A percentile compares a stretch with the other conserved stretches of the same genome.
Conservation (phyloP, 805 yeast species). For the Tetrapisispora pingtungensis region DNA sequence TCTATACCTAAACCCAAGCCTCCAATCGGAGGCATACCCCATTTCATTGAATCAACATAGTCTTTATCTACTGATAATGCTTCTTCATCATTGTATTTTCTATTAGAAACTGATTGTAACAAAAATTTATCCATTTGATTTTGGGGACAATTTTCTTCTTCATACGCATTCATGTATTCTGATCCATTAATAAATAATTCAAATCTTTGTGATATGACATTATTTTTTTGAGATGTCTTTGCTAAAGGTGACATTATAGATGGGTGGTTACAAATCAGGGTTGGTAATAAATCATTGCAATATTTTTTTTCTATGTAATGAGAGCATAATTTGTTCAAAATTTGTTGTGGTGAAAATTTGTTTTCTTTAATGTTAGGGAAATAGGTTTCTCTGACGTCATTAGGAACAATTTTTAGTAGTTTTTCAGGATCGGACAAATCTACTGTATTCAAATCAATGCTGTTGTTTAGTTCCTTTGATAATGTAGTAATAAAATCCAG, state of each 20-base stretch:
- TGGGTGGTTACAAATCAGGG: conserved; percentile 77
- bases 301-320: conserved; percentile 51
- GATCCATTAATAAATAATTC: conserved; percentile 73
- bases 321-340: conserved; percentile 56
- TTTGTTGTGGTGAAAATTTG: conserved; percentile 40
- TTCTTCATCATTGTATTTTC: conserved; percentile 46
- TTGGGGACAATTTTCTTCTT: conserved; percentile 86
- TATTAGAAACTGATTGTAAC: conserved; percentile 43
- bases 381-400: conserved; percentile 1
- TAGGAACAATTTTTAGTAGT: conserved; percentile 10
- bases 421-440: conserved; percentile 26
- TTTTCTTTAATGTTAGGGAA: background rate
- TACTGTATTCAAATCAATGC: conserved; percentile 16
- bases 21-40: conserved; percentile 95
- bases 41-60: conserved; percentile 71
- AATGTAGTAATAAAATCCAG: conserved; percentile 27
- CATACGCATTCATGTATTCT: conserved; percentile 89
- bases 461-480: conserved; percentile 13
- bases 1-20: conserved; percentile 98
- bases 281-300: conserved; percentile 43
- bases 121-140: conserved; percentile 56
- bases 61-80: conserved; percentile 59
- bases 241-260: conserved; percentile 79
- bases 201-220: conserved; percentile 52
- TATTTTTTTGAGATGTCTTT: conserved; percentile 41